Conservation (phyloP, 805 yeast species). For the Ogataea pignaliae region DNA sequence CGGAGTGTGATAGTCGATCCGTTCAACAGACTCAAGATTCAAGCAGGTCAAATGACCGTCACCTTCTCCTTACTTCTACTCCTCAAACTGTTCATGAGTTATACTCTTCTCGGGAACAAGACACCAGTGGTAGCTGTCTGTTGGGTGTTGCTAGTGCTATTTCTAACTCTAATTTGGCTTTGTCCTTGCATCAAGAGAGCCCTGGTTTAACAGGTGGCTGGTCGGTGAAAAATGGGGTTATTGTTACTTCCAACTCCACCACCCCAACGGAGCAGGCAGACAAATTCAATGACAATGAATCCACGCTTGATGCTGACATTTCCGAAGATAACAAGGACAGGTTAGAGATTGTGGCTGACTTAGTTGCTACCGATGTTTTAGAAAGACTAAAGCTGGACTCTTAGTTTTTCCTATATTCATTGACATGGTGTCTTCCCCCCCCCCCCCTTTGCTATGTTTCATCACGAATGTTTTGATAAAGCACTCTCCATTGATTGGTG, state of each 20-base stretch:
- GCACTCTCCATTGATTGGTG: no score
- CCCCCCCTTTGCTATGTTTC: no score
- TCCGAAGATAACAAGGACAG: slow-evolving; percentile 1
- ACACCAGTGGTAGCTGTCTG: no score
- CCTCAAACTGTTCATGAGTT: no score
- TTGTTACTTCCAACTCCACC: slow-evolving; percentile 1
- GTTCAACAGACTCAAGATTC: no score
- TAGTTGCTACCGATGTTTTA: slow-evolving; percentile 21
- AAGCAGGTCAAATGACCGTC: no score
- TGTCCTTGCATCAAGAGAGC: not conserved
- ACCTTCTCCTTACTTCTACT: no score
- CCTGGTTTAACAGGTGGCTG: slow-evolving; percentile 7
- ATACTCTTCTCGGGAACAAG: no score
- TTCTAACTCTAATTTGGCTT: not conserved
- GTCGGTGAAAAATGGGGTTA: slow-evolving; percentile 14
- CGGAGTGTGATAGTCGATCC: no score
- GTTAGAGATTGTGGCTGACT: slow-evolving; percentile 17
- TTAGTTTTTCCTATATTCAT: no score
- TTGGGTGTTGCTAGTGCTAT: not conserved
- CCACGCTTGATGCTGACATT: not conserved
- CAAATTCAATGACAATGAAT: not conserved
- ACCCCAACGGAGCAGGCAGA: not conserved
- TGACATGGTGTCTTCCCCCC: no score
- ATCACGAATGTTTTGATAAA: no score
- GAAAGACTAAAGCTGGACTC: slow-evolving; percentile 7